Conservation (phyloP, 176 grass and related monocot species). For the Bolboschoenus planiculmis region DNA sequence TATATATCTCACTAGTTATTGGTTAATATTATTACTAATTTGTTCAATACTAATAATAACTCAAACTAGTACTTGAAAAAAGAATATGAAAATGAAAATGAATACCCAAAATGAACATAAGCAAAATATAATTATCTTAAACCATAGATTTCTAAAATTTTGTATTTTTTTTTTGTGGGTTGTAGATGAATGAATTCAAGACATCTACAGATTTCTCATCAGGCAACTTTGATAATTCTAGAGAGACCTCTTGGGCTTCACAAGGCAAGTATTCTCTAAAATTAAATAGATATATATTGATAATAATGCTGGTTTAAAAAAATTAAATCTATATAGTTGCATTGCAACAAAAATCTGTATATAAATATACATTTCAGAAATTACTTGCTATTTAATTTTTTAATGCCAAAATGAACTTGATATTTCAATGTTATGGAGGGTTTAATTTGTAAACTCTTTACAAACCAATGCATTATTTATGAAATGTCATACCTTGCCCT, state of each 20-base stretch:
- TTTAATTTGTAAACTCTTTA: slow-evolving; percentile 4
- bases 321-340: too few species aligned
- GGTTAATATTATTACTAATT: background rate
- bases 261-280: slow-evolving; percentile 39
- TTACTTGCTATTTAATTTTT: background rate
- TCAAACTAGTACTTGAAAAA: background rate
- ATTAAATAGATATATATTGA: background rate
- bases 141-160: background rate
- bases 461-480: background rate
- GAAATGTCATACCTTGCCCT: background rate
- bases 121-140: background rate
- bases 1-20: background rate
- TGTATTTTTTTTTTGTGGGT: background rate
- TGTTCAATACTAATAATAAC: background rate
- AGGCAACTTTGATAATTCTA: slow-evolving; percentile 46
- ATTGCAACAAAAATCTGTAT: background rate
- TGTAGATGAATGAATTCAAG: slow-evolving; percentile 80
- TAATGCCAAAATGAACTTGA: background rate
- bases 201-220: slow-evolving; percentile 40
- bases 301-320: too few species aligned
- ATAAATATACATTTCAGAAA: background rate
- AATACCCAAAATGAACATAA: background rate
- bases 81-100: background rate
- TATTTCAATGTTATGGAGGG: background rate
- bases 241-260: slow-evolving; percentile 54